These are phyloP conservation scores for Exophiala sp. DNA, from an alignment of 2,329 filamentous ascomycete species.

Conservation along the genomic window DNA sequence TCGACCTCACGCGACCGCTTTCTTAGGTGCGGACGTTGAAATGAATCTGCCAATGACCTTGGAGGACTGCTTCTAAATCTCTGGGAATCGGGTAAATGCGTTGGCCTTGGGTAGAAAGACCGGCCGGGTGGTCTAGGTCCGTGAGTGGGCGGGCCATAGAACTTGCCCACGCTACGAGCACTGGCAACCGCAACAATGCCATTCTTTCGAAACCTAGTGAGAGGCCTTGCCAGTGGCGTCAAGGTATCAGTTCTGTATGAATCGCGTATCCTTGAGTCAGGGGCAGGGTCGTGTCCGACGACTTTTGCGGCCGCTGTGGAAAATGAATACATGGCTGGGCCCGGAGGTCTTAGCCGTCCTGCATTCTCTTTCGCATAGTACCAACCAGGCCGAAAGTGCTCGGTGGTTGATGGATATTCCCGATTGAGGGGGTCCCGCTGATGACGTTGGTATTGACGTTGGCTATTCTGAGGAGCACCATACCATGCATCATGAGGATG, in stretches of 20 bases:
- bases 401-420: constrained; percentile 7
- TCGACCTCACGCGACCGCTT: constrained; percentile 18
- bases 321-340: constrained; percentile 24
- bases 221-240: constrained; percentile 26
- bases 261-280: constrained; percentile 28
- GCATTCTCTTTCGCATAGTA: constrained; percentile 22
- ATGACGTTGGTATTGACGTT: constrained; percentile 3
- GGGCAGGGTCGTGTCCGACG: constrained; percentile 23
- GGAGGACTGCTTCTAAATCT: constrained; percentile 28
- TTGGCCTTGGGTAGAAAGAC: constrained; percentile 4
- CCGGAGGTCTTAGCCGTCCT: background rate
- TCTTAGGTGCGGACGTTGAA: constrained; percentile 5
- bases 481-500: constrained; percentile 12
- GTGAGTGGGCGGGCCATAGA: constrained; percentile 16
- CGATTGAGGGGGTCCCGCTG: constrained; percentile 5
- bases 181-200: constrained; percentile 24
- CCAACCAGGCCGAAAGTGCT: constrained; percentile 29
- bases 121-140: constrained; percentile 8
- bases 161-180: constrained; percentile 21
- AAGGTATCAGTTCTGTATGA: constrained; percentile 29
- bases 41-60: constrained; percentile 6
- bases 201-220: constrained; percentile 25
- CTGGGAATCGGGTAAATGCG: constrained; percentile 4
- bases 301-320: constrained; percentile 28
- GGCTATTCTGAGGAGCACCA: background rate